Evolutionary conservation across 441 rosid genomes (phyloP).

Genomic region (Populus trichocarpa): DNA sequence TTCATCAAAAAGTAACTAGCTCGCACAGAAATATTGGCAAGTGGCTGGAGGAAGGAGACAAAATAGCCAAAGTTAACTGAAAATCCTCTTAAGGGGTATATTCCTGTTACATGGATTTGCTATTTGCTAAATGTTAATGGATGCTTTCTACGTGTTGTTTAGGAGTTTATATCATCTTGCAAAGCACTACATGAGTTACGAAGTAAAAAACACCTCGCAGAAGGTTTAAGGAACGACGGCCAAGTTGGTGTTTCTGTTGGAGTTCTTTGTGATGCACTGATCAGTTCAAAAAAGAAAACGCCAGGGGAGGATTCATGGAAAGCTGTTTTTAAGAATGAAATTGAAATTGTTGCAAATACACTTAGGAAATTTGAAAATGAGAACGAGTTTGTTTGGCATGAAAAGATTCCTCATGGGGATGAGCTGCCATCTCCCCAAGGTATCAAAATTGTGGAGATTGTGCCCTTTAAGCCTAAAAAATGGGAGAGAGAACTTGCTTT

Average conservation of each 20-base stretch:
- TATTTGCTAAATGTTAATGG: not conserved
- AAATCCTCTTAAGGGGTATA: not conserved
- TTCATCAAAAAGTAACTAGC: not conserved
- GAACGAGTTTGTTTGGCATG: constrained; percentile 57
- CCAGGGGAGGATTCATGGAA: constrained; percentile 61
- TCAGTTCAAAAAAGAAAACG: constrained; percentile 26
- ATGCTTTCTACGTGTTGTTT: constrained; percentile 10
- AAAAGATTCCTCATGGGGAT: constrained; percentile 41
- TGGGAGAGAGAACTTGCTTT: constrained; percentile 50
- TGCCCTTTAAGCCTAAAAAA: constrained; percentile 48
- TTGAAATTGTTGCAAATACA: constrained; percentile 29
- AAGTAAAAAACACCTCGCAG: constrained; percentile 52
- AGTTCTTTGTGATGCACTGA: constrained; percentile 49
- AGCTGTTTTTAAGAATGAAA: constrained; percentile 38
- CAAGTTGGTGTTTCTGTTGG: constrained; percentile 57
- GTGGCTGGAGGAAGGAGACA: not conserved
- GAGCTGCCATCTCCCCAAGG: constrained; percentile 58
- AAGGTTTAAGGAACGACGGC: constrained; percentile 33
- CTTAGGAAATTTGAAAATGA: constrained; percentile 52
- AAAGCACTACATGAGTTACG: constrained; percentile 61
- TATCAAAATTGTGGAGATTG: constrained; percentile 49
- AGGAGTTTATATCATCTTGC: constrained; percentile 58
- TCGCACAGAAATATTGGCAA: no score
- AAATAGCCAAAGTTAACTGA: not conserved
- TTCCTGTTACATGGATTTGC: not conserved